Evolutionary conservation across 371 early-diverging fungal genomes (phyloP).

Genomic region (Apophysomyces ossiformis): DNA sequence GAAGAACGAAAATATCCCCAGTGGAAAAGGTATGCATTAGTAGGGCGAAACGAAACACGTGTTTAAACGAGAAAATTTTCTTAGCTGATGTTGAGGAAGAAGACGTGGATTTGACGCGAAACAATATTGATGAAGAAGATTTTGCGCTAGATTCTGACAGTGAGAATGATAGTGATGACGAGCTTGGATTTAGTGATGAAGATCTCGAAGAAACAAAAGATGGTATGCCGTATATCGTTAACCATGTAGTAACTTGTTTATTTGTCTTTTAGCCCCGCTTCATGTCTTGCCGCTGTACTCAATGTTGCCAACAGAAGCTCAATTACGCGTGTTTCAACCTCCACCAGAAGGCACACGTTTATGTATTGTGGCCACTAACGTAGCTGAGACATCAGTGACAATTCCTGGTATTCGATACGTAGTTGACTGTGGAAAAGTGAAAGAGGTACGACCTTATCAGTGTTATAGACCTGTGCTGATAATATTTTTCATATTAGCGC

Average conservation of each 20-base stretch:
- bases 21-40: constrained; percentile 39
- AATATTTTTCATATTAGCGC: constrained; percentile 40
- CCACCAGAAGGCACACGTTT: constrained; percentile 91
- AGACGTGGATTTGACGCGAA: constrained; percentile 64
- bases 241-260: background rate
- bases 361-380: constrained; percentile 98
- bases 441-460: constrained; percentile 57
- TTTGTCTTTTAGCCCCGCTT: constrained; percentile 52
- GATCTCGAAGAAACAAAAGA: constrained; percentile 40
- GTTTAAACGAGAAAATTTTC: background rate
- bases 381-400: constrained; percentile 99
- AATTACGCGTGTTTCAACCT: constrained; percentile 87
- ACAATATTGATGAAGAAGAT: constrained; percentile 59
- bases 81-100: constrained; percentile 63
- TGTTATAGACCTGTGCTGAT: background rate
- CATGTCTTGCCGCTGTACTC: constrained; percentile 94
- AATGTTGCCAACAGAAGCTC: constrained; percentile 86
- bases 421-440: constrained; percentile 96
- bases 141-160: constrained; percentile 52
- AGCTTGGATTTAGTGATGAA: constrained; percentile 49
- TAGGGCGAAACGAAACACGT: background rate
- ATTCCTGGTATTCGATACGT: constrained; percentile 98
- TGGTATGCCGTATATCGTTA: constrained; percentile 20
- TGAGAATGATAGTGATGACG: constrained; percentile 35
- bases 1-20: constrained; percentile 31